These are phyloP conservation scores for Pestalotiopsis sp. DNA, from an alignment of 2,329 filamentous ascomycete genomes.

Conservation along the genomic window DNA sequence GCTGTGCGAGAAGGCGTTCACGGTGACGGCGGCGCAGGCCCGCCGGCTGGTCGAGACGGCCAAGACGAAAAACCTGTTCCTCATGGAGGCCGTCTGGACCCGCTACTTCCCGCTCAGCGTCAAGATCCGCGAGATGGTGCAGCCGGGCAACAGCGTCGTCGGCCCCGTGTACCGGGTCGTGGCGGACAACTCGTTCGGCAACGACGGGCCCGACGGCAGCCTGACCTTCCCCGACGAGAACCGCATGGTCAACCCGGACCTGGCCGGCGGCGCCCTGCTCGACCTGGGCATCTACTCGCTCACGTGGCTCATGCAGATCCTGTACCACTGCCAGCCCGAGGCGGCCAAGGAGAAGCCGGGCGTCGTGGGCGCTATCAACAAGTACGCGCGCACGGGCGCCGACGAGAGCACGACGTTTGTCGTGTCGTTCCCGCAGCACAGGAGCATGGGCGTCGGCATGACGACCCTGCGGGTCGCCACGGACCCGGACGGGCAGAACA, in stretches of 20 bases:
- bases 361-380: conserved; percentile 70
- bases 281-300: conserved; percentile 88
- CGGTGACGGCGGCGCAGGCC: conserved; percentile 78
- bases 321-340: conserved; percentile 78
- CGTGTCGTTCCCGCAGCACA: conserved; percentile 70
- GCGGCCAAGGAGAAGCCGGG: conserved; percentile 68
- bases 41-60: conserved; percentile 74
- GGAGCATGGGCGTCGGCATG: conserved; percentile 72
- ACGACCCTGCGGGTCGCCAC: conserved; percentile 65
- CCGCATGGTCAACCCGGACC: conserved; percentile 80
- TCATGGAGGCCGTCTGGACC: conserved; percentile 92
- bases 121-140: conserved; percentile 68
- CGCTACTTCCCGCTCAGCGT: conserved; percentile 84
- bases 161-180: conserved; percentile 44
- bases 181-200: conserved; percentile 63
- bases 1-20: conserved; percentile 89
- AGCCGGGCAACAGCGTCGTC: conserved; percentile 42
- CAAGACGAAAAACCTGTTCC: conserved; percentile 70
- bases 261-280: conserved; percentile 81
- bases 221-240: conserved; percentile 62
- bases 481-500: conserved; percentile 62
- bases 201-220: conserved; percentile 57
- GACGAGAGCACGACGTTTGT: conserved; percentile 82
- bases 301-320: conserved; percentile 88
- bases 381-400: conserved; percentile 69